phyloP scores from a whole-genome alignment of 257 asterid species.

The Echites panduratus region DNA sequence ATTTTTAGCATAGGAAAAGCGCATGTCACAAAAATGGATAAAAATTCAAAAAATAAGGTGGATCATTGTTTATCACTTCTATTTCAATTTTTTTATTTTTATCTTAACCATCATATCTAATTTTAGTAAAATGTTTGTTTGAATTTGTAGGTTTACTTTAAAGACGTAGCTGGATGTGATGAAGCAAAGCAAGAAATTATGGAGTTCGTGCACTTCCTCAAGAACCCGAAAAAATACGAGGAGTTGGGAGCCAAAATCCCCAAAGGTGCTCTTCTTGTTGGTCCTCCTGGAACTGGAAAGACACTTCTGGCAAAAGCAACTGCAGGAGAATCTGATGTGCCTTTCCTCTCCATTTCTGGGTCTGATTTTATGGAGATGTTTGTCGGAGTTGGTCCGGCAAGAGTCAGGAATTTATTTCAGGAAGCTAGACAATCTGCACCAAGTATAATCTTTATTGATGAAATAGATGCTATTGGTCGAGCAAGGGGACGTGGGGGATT shows the following conservation, averaged over 20 bases:
- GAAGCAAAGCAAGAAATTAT: constrained; percentile 96
- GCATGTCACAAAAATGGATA: constrained; percentile 64
- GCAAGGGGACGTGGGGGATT: constrained; percentile 72
- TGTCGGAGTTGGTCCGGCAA: constrained; percentile 89
- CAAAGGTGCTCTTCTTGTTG: constrained; percentile 85
- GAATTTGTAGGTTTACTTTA: constrained; percentile 52
- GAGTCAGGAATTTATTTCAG: constrained; percentile 81
- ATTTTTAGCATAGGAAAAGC: constrained; percentile 74
- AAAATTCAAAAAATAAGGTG: constrained; percentile 83
- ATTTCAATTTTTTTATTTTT: constrained; percentile 5
- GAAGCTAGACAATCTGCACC: constrained; percentile 91
- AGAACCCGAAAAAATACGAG: constrained; percentile 82
- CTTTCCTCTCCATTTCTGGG: constrained; percentile 80
- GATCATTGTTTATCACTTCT: background rate
- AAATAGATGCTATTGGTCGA: constrained; percentile 87
- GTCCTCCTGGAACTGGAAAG: constrained; percentile 96
- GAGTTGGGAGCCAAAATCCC: constrained; percentile 87
- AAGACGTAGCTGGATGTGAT: constrained; percentile 96
- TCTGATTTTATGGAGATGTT: constrained; percentile 86
- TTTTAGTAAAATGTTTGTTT: constrained; percentile 8
- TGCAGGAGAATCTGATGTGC: constrained; percentile 89
- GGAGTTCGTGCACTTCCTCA: constrained; percentile 93
- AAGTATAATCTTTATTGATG: constrained; percentile 84
- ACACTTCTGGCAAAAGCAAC: constrained; percentile 95
- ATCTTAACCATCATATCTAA: background rate